Evolutionary conservation across 805 yeast species (phyloP), one percentile per base, ranked within the genome.

Genomic region (Ogataea trehaloabstinens): DNA sequence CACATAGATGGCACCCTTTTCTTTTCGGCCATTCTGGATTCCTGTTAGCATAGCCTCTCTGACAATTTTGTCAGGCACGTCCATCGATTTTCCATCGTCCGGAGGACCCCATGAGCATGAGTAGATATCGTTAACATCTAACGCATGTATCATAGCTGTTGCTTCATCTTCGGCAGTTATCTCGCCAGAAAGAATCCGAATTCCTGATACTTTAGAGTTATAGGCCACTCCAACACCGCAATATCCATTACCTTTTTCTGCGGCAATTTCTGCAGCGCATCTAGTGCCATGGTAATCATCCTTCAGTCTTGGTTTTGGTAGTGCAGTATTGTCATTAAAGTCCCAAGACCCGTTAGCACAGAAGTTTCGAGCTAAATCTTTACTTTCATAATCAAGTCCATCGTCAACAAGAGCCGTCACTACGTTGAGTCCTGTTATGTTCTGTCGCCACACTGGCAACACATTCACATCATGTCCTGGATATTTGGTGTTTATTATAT

Each of bases 71-170:
- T 86, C 85, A 0, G 99, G 99, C 3, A 78, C 93, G 37, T 86
- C 89, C 73, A 93, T 77, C 1, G 95, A 76, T 40, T 61, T 71
- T 0, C 99, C 99, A 59, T 91, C 86, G 61, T 93, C 99, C 3
- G 88, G 76, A 2, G 99, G 99, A 6, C 99, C 99, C 99, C 99
- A 93, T 3, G 96, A 88, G 62, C 99, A 93, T 3, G 96, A 86
- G 60, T 89, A 93, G 28, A 93, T 93, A 60, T 93, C 96, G 61
- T 93, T 93, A 19, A 78, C 75, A 45, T 87, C 90, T 46, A 85
- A 66, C 0, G 80, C 90, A 61, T 85, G 84, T 25, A 85, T 72
- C 71, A 93, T 68, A 1, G 98, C 85, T 2, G 85, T 78, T 0
- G 98, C 98, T 62, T 93, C 99, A 46, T 90, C 95, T 42, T 82